Percentiles rank a stretch among this genome's conserved stretches.
phyloP scores from a whole-genome alignment of 768 basidiomycete genomes.

The Hortiboletus flavorubellus region DNA sequence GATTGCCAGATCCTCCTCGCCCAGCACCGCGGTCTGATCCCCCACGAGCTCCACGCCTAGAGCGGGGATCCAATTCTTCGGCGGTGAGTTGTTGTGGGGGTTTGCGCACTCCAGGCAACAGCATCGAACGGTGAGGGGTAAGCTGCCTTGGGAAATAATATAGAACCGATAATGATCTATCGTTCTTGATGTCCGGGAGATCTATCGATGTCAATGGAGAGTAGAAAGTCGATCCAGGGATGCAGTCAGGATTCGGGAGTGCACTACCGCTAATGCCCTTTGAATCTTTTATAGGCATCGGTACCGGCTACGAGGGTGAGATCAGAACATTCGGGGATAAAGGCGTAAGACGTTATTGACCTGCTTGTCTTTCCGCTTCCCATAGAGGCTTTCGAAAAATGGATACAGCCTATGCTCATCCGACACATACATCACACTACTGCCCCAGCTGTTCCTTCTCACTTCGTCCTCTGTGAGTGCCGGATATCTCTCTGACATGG shows the following conservation, averaged over 20 bases:
- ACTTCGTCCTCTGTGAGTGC: constrained; percentile 76
- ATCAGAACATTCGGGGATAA: constrained; percentile 14
- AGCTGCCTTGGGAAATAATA: constrained; percentile 90
- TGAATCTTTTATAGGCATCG: constrained; percentile 65
- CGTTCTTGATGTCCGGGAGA: constrained; percentile 79
- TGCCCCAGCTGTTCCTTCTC: constrained; percentile 82
- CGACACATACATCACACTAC: constrained; percentile 76
- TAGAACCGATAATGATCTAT: constrained; percentile 80
- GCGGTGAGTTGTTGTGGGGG: constrained; percentile 58
- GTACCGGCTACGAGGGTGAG: constrained; percentile 55
- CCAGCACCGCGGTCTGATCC: constrained; percentile 37
- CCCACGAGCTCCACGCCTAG: constrained; percentile 49
- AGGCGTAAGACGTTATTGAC: constrained; percentile 41
- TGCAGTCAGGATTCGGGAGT: constrained; percentile 79
- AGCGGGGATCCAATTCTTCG: constrained; percentile 65
- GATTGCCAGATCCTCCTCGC: constrained; percentile 29
- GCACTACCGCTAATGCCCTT: constrained; percentile 79
- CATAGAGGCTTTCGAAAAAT: constrained; percentile 84
- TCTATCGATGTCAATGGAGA: constrained; percentile 60
- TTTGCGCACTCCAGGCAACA: constrained; percentile 70
- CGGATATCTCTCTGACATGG: constrained; percentile 68
- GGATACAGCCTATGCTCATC: constrained; percentile 86
- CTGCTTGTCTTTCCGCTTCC: constrained; percentile 76
- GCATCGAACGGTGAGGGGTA: constrained; percentile 77
- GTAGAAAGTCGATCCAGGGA: constrained; percentile 90